phyloP scores from a whole-genome alignment of 2,329 filamentous ascomycete genomes.

The Metarhizium brunneum region DNA sequence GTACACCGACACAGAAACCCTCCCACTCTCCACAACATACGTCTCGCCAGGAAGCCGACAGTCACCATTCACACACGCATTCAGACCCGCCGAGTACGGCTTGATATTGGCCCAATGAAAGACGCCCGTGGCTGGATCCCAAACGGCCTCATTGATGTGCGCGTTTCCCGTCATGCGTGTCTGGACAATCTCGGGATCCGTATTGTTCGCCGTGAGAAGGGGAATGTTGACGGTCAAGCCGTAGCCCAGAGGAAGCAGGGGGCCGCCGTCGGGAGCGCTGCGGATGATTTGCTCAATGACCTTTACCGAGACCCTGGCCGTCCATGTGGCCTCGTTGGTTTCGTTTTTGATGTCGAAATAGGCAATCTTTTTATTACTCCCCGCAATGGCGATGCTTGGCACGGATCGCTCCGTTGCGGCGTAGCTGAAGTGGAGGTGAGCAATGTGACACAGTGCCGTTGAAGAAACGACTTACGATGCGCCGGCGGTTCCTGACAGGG shows the following conservation, averaged over 20 bases:
- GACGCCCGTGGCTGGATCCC: constrained; percentile 30
- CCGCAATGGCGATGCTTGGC: constrained; percentile 40
- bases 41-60: constrained; percentile 42
- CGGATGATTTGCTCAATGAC: constrained; percentile 34
- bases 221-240: constrained; percentile 44
- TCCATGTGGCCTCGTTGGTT: constrained; percentile 34
- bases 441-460: background rate
- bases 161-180: constrained; percentile 40
- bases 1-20: constrained; percentile 34
- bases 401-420: constrained; percentile 38
- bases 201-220: constrained; percentile 28
- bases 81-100: constrained; percentile 29
- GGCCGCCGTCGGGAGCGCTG: constrained; percentile 19
- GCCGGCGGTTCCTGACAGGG: constrained; percentile 39
- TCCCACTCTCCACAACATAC: constrained; percentile 32
- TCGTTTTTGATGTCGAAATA: constrained; percentile 29
- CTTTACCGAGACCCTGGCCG: constrained; percentile 31
- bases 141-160: constrained; percentile 34
- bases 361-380: constrained; percentile 29
- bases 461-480: constrained; percentile 21
- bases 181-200: constrained; percentile 33
- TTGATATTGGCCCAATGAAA: constrained; percentile 32
- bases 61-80: constrained; percentile 41
- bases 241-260: constrained; percentile 37
- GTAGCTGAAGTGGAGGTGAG: constrained; percentile 24